phyloP scores from a whole-genome alignment of 768 basidiomycete genomes.

The Tricholoma bakamatsutake region DNA sequence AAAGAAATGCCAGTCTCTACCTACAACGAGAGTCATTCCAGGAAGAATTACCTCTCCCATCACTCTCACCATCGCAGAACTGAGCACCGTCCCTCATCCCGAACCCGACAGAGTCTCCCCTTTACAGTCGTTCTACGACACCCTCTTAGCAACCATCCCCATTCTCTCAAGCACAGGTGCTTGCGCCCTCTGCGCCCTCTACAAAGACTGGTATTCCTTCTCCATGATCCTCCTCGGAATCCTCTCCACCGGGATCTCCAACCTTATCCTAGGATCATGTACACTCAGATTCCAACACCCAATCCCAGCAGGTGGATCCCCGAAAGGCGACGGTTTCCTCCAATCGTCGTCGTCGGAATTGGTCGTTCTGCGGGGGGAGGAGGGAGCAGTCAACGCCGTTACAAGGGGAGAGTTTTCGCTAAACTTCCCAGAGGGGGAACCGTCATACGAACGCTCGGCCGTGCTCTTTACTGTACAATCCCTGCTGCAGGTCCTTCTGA shows the following conservation, averaged over 20 bases:
- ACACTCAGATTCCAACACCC: background rate
- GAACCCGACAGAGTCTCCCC: background rate
- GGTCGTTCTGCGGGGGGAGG: slow-evolving; percentile 20
- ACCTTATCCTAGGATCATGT: slow-evolving; percentile 5
- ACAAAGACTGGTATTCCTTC: slow-evolving; percentile 25
- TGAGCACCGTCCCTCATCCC: background rate
- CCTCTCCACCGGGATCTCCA: slow-evolving; percentile 23
- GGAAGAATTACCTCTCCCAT: background rate
- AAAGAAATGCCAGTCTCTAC: slow-evolving; percentile 4
- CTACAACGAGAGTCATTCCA: slow-evolving; percentile 5
- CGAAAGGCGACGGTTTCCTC: slow-evolving; percentile 21
- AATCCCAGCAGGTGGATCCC: background rate
- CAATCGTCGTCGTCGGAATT: background rate
- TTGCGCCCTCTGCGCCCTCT: slow-evolving; percentile 19
- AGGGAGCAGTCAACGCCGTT: slow-evolving; percentile 19
- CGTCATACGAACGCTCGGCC: slow-evolving; percentile 4
- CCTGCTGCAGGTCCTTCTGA: slow-evolving; percentile 27
- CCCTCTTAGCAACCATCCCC: background rate
- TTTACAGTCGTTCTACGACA: background rate
- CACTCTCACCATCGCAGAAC: background rate
- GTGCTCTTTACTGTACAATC: slow-evolving; percentile 24
- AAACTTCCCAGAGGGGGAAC: slow-evolving; percentile 7
- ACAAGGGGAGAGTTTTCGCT: slow-evolving; percentile 21
- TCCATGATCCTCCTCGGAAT: slow-evolving; percentile 28
- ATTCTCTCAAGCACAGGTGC: slow-evolving; percentile 16